Percentiles rank a stretch among this genome's conserved stretches.
Evolutionary conservation across 1,139 yeast genomes (phyloP).

Genomic region (Yamadazyma dendronema): DNA sequence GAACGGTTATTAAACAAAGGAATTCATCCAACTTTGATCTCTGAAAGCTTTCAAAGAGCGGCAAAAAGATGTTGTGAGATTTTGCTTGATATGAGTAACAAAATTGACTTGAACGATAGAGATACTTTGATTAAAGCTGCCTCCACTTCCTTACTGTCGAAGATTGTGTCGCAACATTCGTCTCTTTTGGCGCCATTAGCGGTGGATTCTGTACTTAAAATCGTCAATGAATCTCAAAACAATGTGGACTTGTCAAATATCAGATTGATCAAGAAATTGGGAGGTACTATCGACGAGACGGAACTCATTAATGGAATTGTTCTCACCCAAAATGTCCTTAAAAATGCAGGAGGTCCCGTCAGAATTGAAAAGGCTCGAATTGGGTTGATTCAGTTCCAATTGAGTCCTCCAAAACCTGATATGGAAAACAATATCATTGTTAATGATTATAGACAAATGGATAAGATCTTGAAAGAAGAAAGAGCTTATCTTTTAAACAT

Average conservation of each 20-base stretch:
- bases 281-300: conserved; percentile 97
- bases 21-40: conserved; percentile 92
- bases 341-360: conserved; percentile 94
- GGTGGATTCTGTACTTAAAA: conserved; percentile 87
- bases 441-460: conserved; percentile 98
- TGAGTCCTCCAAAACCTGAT: conserved; percentile 98
- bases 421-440: conserved; percentile 97
- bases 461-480: conserved; percentile 94
- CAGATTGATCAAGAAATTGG: conserved; percentile 86
- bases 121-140: conserved; percentile 90
- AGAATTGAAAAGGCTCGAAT: conserved; percentile 92
- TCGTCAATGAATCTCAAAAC: conserved; percentile 48
- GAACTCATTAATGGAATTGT: conserved; percentile 92
- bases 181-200: conserved; percentile 86
- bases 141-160: conserved; percentile 86
- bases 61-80: conserved; percentile 86
- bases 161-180: conserved; percentile 92
- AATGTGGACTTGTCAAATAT: conserved; percentile 88
- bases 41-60: conserved; percentile 93
- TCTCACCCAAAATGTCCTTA: conserved; percentile 84
- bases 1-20: conserved; percentile 87
- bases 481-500: conserved; percentile 91
- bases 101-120: conserved; percentile 71
- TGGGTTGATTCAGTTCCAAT: conserved; percentile 91
- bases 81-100: conserved; percentile 78